phyloP scores from a whole-genome alignment of 192 early-diverging fungal species.

The Coemansia sp. region DNA sequence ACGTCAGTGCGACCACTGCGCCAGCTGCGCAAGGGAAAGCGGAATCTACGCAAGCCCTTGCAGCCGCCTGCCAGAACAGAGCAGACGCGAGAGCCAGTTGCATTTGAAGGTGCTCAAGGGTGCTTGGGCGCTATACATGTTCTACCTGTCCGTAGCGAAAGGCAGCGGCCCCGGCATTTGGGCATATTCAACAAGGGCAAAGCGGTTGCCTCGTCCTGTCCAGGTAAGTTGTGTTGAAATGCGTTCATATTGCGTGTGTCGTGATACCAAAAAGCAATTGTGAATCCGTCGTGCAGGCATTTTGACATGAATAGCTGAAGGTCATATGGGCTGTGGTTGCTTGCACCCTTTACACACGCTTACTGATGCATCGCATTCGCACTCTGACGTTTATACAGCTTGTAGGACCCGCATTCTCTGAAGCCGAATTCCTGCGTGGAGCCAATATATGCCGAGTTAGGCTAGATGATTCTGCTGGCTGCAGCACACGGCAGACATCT shows the following conservation, averaged over 20 bases:
- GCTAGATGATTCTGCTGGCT: constrained; percentile 16
- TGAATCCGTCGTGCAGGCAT: no score
- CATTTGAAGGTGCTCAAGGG: neutral
- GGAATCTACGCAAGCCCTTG: constrained; percentile 27
- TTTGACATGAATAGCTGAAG: no score
- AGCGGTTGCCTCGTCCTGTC: constrained; percentile 37
- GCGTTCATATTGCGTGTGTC: neutral
- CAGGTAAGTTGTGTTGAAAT: constrained; percentile 28
- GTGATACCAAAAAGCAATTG: neutral
- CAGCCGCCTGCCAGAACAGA: constrained; percentile 13
- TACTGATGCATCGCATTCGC: constrained; percentile 6
- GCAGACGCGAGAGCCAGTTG: constrained; percentile 4
- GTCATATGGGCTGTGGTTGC: constrained; percentile 2
- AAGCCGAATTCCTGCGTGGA: constrained; percentile 30
- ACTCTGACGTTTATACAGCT: neutral
- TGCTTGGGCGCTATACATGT: constrained; percentile 25
- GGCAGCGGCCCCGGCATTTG: constrained; percentile 14
- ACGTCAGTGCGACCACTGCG: constrained; percentile 1
- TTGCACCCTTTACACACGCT: neutral
- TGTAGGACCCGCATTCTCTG: constrained; percentile 48
- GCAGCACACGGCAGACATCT: constrained; percentile 10
- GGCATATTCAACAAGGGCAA: constrained; percentile 53
- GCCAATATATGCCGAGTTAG: constrained; percentile 38
- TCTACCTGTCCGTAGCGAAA: constrained; percentile 4
- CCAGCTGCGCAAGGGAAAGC: constrained; percentile 17